Evolutionary conservation across 2,329 filamentous ascomycete genomes (phyloP).

Genomic region (Fusarium tjaetaba): DNA sequence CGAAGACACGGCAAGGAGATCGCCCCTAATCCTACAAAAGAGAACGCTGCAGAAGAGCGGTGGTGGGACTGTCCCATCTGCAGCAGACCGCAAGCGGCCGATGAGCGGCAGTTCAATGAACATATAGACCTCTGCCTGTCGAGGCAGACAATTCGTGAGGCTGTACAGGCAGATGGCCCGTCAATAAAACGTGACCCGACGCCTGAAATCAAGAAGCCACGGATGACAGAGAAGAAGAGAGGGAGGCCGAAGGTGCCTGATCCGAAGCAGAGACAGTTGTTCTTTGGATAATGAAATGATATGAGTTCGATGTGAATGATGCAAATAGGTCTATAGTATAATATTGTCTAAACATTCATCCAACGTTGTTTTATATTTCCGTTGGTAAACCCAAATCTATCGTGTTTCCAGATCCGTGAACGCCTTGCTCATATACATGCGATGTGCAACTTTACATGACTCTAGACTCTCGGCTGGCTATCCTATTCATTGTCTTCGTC

Average conservation of each 20-base stretch:
- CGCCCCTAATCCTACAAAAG: slow-evolving; percentile 55
- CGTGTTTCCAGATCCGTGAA: slow-evolving; percentile 16
- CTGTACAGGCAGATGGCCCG: slow-evolving; percentile 66
- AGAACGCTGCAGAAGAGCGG: slow-evolving; percentile 53
- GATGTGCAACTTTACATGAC: slow-evolving; percentile 3
- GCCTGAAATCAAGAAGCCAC: slow-evolving; percentile 52
- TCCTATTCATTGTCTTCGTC: slow-evolving; percentile 42
- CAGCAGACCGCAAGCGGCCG: slow-evolving; percentile 74
- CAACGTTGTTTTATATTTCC: slow-evolving; percentile 9
- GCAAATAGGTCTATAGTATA: slow-evolving; percentile 7
- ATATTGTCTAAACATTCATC: background rate
- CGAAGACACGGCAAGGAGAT: slow-evolving; percentile 62
- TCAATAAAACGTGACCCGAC: slow-evolving; percentile 44
- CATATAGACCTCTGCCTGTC: slow-evolving; percentile 95
- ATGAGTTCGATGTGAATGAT: slow-evolving; percentile 6
- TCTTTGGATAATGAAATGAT: slow-evolving; percentile 55
- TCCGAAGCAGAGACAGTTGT: slow-evolving; percentile 62
- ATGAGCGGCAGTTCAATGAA: slow-evolving; percentile 84
- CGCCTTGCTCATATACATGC: slow-evolving; percentile 18
- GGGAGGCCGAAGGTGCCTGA: slow-evolving; percentile 50
- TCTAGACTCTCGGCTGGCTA: slow-evolving; percentile 40
- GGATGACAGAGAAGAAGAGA: slow-evolving; percentile 51
- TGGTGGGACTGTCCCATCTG: slow-evolving; percentile 93
- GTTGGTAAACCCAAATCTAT: slow-evolving; percentile 6
- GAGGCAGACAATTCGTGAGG: slow-evolving; percentile 84